These are phyloP conservation scores for Haplosporangium sp. DNA, from an alignment of 371 early-diverging fungal genomes.

Conservation along the genomic window DNA sequence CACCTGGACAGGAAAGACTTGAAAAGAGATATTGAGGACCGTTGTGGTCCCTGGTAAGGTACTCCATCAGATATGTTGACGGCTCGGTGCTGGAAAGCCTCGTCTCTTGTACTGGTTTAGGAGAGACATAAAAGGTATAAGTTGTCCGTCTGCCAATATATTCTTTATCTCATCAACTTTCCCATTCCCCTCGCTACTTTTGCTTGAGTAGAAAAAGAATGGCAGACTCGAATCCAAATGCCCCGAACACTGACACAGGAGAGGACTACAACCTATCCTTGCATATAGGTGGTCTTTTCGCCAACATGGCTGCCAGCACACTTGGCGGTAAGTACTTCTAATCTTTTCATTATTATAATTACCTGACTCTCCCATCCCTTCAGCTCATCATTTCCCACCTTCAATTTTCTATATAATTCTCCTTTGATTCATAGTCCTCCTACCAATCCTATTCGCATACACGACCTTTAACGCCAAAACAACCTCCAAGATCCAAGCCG, in stretches of 20 bases:
- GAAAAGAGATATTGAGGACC: constrained; percentile 1
- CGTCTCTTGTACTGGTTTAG: too few relatives aligned
- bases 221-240: too few relatives aligned
- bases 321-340: constrained; percentile 48
- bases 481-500: constrained; percentile 14
- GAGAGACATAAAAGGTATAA: too few relatives aligned
- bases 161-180: too few relatives aligned
- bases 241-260: too few relatives aligned
- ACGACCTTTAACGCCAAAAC: constrained; percentile 23
- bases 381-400: not conserved
- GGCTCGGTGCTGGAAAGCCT: too few relatives aligned
- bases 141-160: too few relatives aligned
- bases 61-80: not conserved
- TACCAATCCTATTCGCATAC: constrained; percentile 31
- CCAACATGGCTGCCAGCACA: constrained; percentile 60
- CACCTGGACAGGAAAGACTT: too few relatives aligned
- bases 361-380: not conserved
- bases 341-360: not conserved
- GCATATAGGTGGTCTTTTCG: constrained; percentile 72
- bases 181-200: too few relatives aligned
- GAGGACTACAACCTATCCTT: constrained; percentile 57
- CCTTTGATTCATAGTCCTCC: constrained; percentile 14
- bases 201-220: too few relatives aligned
- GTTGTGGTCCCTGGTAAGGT: not conserved
- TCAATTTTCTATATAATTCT: not conserved